A percentile compares a stretch with the other conserved stretches of the same genome.
phyloP scores from a whole-genome alignment of 495 filamentous ascomycete genomes.

The Aspergillus egyptiacus region DNA sequence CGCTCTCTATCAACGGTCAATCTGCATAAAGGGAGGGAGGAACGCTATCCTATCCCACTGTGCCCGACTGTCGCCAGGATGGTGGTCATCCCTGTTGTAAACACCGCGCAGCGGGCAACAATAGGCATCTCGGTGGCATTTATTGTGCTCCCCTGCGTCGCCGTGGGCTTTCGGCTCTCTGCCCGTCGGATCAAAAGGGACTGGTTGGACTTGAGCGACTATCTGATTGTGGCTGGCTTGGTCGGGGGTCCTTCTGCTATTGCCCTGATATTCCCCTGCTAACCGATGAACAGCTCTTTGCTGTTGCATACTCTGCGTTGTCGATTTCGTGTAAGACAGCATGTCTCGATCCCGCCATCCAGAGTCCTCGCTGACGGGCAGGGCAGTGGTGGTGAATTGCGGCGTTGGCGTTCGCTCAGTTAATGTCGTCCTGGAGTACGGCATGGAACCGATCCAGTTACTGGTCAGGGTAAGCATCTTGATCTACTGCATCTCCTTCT shows the following conservation, averaged over 20 bases:
- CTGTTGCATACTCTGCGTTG: not conserved
- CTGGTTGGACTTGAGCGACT: not conserved
- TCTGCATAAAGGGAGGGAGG: too few species aligned
- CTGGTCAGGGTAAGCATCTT: not conserved
- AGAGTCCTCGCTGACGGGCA: not conserved
- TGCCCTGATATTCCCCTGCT: too few species aligned
- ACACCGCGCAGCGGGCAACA: not conserved
- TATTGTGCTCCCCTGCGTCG: not conserved
- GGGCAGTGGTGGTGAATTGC: not conserved
- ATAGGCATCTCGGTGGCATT: not conserved
- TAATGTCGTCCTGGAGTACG: not conserved
- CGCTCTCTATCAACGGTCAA: too few species aligned
- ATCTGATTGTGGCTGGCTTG: not conserved
- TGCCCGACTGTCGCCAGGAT: too few species aligned
- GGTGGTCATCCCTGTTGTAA: not conserved
- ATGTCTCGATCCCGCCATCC: too few species aligned
- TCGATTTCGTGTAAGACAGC: not conserved
- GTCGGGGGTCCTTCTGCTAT: not conserved
- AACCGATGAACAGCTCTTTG: not conserved
- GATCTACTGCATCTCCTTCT: too few species aligned
- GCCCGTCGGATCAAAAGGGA: not conserved
- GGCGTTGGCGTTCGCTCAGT: not conserved
- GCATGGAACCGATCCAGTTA: not conserved
- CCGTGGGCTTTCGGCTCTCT: not conserved
- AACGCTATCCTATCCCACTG: too few species aligned